phyloP scores from a whole-genome alignment of 2,329 filamentous ascomycete species.

The Colletotrichum ledebouriae region DNA sequence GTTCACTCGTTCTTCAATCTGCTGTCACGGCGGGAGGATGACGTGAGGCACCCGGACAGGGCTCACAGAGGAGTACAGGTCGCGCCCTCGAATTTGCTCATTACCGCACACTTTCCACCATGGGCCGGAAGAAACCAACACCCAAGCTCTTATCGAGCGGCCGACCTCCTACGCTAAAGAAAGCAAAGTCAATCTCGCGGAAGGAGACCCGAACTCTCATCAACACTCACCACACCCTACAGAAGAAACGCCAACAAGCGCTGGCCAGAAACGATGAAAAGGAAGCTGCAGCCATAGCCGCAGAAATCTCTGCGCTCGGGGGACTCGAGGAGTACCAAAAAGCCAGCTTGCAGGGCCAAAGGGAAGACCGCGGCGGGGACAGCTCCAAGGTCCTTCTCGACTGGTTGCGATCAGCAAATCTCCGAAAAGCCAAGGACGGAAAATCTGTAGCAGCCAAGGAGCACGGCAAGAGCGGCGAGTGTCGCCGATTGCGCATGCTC shows the following conservation, averaged over 20 bases:
- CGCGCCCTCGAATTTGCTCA: neutral
- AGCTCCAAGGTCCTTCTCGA: slow-evolving; percentile 74
- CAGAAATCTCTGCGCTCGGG: slow-evolving; percentile 69
- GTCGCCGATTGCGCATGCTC: slow-evolving; percentile 72
- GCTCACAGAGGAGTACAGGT: no score
- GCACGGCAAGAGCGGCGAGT: neutral
- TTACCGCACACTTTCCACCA: neutral
- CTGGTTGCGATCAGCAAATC: slow-evolving; percentile 64
- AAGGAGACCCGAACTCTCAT: slow-evolving; percentile 75
- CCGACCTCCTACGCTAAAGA: slow-evolving; percentile 68
- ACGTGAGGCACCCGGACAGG: no score
- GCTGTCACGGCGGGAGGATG: no score
- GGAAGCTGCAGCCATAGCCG: slow-evolving; percentile 60
- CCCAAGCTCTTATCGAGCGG: slow-evolving; percentile 57
- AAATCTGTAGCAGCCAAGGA: slow-evolving; percentile 3
- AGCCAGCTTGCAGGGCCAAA: slow-evolving; percentile 77
- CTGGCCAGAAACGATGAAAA: slow-evolving; percentile 64
- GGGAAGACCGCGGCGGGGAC: slow-evolving; percentile 75
- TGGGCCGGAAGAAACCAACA: slow-evolving; percentile 37
- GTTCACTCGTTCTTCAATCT: no score
- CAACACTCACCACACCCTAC: slow-evolving; percentile 74
- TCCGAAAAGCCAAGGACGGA: slow-evolving; percentile 44
- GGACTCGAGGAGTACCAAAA: slow-evolving; percentile 75
- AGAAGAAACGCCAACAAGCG: slow-evolving; percentile 73
- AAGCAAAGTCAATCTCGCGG: slow-evolving; percentile 70